These are phyloP conservation scores for Moricandia arvensis DNA, from an alignment of 345 rosid species.

Conservation along the genomic window DNA sequence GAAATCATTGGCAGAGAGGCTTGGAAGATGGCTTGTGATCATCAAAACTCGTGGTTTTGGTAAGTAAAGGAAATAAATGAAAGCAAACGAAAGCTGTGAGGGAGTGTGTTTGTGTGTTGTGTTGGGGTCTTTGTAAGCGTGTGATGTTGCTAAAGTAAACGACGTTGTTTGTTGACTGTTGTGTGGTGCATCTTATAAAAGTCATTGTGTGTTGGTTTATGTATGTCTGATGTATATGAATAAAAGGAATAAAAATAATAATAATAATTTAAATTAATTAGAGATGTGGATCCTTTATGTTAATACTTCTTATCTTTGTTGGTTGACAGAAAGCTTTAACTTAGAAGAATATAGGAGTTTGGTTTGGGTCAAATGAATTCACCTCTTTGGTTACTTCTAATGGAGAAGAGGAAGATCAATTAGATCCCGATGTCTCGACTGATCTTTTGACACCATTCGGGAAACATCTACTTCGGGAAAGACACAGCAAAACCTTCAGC, in stretches of 20 bases:
- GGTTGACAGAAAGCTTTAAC: too few species aligned
- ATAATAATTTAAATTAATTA: too few species aligned
- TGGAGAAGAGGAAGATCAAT: too few species aligned
- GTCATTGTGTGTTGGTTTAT: not conserved
- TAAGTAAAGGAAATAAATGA: conserved; percentile 4
- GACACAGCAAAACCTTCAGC: too few species aligned
- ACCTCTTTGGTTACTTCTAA: too few species aligned
- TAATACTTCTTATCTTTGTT: too few species aligned
- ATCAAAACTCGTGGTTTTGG: conserved; percentile 21
- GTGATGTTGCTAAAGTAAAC: not conserved
- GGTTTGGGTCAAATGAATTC: too few species aligned
- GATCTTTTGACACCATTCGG: too few species aligned
- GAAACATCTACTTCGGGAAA: too few species aligned
- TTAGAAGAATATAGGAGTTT: too few species aligned
- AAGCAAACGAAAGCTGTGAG: not conserved
- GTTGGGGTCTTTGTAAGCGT: not conserved
- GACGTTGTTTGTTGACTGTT: not conserved
- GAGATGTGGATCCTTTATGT: too few species aligned
- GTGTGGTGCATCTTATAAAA: not conserved
- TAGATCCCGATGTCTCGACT: too few species aligned
- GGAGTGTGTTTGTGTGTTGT: not conserved
- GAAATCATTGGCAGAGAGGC: conserved; percentile 55
- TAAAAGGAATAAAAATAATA: not conserved
- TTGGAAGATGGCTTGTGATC: conserved; percentile 61
- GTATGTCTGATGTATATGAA: not conserved